These are phyloP conservation scores for Hansenula sp. DNA, from an alignment of 1,139 yeast species.

Conservation along the genomic window DNA sequence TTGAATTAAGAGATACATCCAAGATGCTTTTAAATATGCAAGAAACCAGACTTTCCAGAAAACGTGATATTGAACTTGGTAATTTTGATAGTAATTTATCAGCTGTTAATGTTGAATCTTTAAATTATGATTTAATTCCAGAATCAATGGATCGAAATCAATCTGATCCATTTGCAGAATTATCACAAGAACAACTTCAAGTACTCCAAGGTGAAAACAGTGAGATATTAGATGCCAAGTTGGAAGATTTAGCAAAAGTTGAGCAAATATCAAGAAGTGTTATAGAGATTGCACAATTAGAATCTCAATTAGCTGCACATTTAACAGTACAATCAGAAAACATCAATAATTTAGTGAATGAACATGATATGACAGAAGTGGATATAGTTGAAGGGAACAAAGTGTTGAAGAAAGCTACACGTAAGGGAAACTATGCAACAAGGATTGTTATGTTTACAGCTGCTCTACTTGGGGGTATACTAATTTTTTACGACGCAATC, in stretches of 20 bases:
- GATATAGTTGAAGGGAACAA: constrained; percentile 75
- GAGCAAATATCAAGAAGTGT: constrained; percentile 73
- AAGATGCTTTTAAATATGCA: constrained; percentile 39
- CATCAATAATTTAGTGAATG: constrained; percentile 61
- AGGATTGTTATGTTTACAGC: constrained; percentile 60
- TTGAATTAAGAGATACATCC: constrained; percentile 31
- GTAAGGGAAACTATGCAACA: constrained; percentile 66
- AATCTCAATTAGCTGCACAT: constrained; percentile 73
- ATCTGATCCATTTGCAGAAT: constrained; percentile 24
- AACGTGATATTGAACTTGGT: constrained; percentile 22
- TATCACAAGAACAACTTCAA: constrained; percentile 62
- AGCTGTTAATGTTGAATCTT: constrained; percentile 9
- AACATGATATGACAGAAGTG: constrained; percentile 63
- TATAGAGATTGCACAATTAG: constrained; percentile 74
- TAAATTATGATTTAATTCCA: constrained; percentile 15
- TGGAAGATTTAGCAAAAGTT: constrained; percentile 64
- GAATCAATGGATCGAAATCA: constrained; percentile 24
- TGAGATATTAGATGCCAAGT: constrained; percentile 54
- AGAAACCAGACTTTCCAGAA: constrained; percentile 37
- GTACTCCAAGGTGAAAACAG: constrained; percentile 70
- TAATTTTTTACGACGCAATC: constrained; percentile 54
- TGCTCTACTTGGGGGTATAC: constrained; percentile 53
- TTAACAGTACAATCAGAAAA: constrained; percentile 72
- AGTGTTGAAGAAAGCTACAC: constrained; percentile 67
- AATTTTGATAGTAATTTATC: constrained; percentile 10